Evolutionary conservation across 2,329 filamentous ascomycete species (phyloP).

Genomic region (Didymosphaeria variabile): DNA sequence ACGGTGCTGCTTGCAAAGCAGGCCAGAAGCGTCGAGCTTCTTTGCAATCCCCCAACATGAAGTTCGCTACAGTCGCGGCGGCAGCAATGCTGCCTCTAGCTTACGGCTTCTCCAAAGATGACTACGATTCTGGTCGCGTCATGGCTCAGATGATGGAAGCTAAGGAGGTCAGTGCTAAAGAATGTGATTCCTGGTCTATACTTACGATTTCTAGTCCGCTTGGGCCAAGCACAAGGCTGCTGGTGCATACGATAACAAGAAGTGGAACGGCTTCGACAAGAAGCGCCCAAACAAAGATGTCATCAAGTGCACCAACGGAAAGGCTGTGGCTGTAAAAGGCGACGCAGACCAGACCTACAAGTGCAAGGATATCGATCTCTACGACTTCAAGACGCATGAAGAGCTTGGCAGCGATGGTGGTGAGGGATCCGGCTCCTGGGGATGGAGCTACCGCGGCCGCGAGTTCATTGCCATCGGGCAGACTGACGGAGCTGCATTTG

Average conservation of each 20-base stretch:
- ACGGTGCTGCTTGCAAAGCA: constrained; percentile 7
- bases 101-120: constrained; percentile 36
- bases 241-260: constrained; percentile 42
- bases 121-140: constrained; percentile 45
- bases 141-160: constrained; percentile 47
- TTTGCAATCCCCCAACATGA: constrained; percentile 34
- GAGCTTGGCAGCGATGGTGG: constrained; percentile 59
- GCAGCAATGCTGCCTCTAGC: constrained; percentile 43
- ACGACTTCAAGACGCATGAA: constrained; percentile 65
- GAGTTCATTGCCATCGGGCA: constrained; percentile 66
- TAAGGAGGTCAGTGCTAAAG: constrained; percentile 37
- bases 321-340: constrained; percentile 48
- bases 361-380: constrained; percentile 60
- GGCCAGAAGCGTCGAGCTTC: neutral
- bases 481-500: constrained; percentile 64
- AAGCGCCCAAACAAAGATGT: constrained; percentile 38
- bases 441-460: constrained; percentile 62
- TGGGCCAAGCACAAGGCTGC: constrained; percentile 44
- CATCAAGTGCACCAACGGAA: constrained; percentile 46
- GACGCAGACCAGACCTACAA: constrained; percentile 53
- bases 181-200: neutral
- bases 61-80: constrained; percentile 41
- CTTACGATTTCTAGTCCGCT: constrained; percentile 33
- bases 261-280: constrained; percentile 42
- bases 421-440: constrained; percentile 60